Evolutionary conservation across 352 stramenopile species (phyloP).

Genomic region (Phytophthora fragariae): DNA sequence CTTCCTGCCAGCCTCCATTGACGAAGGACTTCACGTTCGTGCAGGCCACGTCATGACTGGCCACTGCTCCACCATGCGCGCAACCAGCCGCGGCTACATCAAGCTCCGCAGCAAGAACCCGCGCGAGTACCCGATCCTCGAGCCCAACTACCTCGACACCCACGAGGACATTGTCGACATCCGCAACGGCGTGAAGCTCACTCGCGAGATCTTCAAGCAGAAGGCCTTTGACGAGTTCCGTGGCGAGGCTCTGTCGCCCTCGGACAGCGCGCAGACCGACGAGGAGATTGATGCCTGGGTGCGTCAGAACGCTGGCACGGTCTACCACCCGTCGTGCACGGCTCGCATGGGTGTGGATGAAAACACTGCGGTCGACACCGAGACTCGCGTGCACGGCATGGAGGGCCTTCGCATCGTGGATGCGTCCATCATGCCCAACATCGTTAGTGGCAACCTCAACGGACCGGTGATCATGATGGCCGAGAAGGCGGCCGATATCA

Average conservation of each 20-base stretch:
- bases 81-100: conserved; percentile 76
- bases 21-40: conserved; percentile 27
- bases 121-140: conserved; percentile 73
- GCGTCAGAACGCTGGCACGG: conserved; percentile 74
- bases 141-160: conserved; percentile 87
- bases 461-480: conserved; percentile 92
- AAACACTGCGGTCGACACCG: conserved; percentile 85
- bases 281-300: conserved; percentile 84
- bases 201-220: conserved; percentile 87
- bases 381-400: conserved; percentile 84
- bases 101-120: conserved; percentile 75
- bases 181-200: conserved; percentile 72
- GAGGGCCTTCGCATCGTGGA: conserved; percentile 91
- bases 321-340: conserved; percentile 89
- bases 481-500: conserved; percentile 93
- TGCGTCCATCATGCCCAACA: conserved; percentile 93
- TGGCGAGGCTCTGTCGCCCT: conserved; percentile 70
- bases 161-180: conserved; percentile 75
- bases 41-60: conserved; percentile 76
- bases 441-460: conserved; percentile 94
- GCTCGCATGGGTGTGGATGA: conserved; percentile 80
- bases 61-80: conserved; percentile 85
- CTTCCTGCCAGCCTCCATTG: conserved; percentile 80
- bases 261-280: conserved; percentile 55
- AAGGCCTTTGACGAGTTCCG: conserved; percentile 83